These are phyloP conservation scores for Magnolia sinica DNA, from an alignment of 164 flowering plant genomes.

Conservation along the genomic window DNA sequence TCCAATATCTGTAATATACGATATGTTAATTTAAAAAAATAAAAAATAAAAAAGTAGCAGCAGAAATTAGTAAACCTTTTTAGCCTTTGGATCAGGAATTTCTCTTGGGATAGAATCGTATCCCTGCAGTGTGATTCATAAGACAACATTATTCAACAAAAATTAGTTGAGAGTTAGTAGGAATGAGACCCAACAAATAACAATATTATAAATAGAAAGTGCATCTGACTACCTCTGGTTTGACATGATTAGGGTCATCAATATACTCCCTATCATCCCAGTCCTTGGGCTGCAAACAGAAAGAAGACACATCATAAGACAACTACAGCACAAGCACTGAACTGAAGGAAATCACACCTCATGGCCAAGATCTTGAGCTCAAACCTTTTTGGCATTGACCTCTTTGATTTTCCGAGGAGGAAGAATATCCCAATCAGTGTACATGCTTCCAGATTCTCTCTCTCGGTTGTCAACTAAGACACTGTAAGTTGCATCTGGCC, in stretches of 20 bases:
- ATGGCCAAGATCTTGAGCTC: background rate
- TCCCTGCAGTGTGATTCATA: slow-evolving; percentile 45
- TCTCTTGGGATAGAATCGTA: slow-evolving; percentile 74
- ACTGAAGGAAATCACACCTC: background rate
- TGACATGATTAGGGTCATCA: slow-evolving; percentile 68
- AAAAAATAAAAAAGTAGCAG: background rate
- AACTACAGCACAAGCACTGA: background rate
- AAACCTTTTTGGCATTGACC: slow-evolving; percentile 73
- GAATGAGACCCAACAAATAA: background rate
- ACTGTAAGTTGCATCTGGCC: slow-evolving; percentile 88
- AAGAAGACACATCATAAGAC: background rate
- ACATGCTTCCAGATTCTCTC: slow-evolving; percentile 89
- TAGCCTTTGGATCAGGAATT: slow-evolving; percentile 81
- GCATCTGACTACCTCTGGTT: slow-evolving; percentile 54
- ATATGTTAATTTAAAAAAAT: background rate
- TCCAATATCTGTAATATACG: background rate
- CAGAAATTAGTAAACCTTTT: slow-evolving; percentile 39
- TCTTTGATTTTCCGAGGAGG: slow-evolving; percentile 86
- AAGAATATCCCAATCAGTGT: slow-evolving; percentile 93
- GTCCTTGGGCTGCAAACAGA: slow-evolving; percentile 64
- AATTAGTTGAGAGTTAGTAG: background rate
- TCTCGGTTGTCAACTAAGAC: slow-evolving; percentile 76
- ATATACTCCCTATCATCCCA: slow-evolving; percentile 96
- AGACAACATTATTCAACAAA: background rate
- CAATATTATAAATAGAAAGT: background rate